These are phyloP conservation scores for Sarocladiaceae sp. DNA, from an alignment of 2,329 filamentous ascomycete genomes.

Conservation along the genomic window DNA sequence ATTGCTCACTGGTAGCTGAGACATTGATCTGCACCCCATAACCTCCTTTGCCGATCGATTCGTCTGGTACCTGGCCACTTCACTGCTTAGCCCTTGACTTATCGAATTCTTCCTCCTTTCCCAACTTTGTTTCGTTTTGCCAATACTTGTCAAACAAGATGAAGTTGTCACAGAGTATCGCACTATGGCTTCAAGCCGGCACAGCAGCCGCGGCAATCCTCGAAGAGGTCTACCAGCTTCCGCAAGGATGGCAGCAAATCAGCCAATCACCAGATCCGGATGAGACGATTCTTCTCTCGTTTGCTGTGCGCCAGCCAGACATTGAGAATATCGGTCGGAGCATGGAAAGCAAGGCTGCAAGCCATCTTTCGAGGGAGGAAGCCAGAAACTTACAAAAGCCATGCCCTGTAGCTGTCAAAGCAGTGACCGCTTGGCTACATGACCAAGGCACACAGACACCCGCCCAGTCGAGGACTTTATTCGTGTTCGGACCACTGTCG, in stretches of 20 bases:
- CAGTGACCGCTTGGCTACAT: constrained; percentile 38
- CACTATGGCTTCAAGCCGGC: constrained; percentile 15
- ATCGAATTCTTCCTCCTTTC: background rate
- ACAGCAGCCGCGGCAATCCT: constrained; percentile 14
- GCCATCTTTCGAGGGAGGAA: constrained; percentile 32
- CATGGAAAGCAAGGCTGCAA: constrained; percentile 14
- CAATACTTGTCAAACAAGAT: no score
- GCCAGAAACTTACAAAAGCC: constrained; percentile 32
- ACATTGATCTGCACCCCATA: constrained; percentile 7
- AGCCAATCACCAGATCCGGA: constrained; percentile 17
- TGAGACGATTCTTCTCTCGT: constrained; percentile 23
- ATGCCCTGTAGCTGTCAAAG: constrained; percentile 24
- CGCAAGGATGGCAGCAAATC: constrained; percentile 26
- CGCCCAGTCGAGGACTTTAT: constrained; percentile 36
- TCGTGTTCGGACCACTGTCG: constrained; percentile 35
- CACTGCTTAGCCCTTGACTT: background rate
- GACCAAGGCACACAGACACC: constrained; percentile 30
- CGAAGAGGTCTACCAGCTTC: constrained; percentile 22
- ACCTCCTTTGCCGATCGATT: constrained; percentile 1
- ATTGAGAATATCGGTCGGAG: constrained; percentile 21
- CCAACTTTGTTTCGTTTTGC: background rate
- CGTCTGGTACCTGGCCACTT: background rate
- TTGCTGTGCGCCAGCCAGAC: constrained; percentile 27
- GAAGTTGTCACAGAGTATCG: background rate
- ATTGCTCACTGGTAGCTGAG: background rate